Conservation (phyloP, 1,284 basidiomycete species). For the Bjerkandera adusta region DNA sequence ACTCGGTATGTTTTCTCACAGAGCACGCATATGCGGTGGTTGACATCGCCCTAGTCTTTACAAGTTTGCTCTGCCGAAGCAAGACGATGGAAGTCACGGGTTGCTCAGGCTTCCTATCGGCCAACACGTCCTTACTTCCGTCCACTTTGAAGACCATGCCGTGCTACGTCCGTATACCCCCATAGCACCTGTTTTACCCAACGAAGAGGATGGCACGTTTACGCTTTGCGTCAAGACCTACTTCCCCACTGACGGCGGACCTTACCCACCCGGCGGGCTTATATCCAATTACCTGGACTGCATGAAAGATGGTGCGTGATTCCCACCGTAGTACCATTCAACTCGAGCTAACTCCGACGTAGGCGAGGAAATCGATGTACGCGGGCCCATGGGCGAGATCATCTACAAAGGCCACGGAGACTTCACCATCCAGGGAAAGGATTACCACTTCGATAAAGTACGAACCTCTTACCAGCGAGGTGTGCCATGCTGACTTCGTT, state of each 20-base stretch:
- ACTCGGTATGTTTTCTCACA: constrained; percentile 14
- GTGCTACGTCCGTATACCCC: constrained; percentile 25
- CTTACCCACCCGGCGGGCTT: constrained; percentile 23
- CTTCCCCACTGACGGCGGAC: constrained; percentile 15
- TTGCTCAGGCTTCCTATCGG: constrained; percentile 23
- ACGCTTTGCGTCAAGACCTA: constrained; percentile 27
- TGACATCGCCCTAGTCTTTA: constrained; percentile 15
- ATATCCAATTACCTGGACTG: constrained; percentile 26
- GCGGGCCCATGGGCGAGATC: constrained; percentile 24
- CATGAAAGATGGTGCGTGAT: constrained; percentile 20
- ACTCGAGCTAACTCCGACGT: not conserved
- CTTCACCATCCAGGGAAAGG: constrained; percentile 21
- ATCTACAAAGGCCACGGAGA: constrained; percentile 18
- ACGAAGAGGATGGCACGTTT: constrained; percentile 27
- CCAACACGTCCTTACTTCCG: constrained; percentile 19
- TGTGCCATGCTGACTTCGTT: not conserved
- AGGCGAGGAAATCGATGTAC: constrained; percentile 25
- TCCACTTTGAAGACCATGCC: constrained; percentile 26
- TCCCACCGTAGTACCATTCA: not conserved
- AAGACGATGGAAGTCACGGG: constrained; percentile 14
- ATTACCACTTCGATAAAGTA: constrained; percentile 20
- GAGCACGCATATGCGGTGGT: not conserved
- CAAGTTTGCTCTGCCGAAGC: constrained; percentile 21
- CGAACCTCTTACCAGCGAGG: no score
- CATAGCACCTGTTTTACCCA: constrained; percentile 20